phyloP scores from a whole-genome alignment of 1,284 basidiomycete genomes.

The Trametes pubescens region DNA sequence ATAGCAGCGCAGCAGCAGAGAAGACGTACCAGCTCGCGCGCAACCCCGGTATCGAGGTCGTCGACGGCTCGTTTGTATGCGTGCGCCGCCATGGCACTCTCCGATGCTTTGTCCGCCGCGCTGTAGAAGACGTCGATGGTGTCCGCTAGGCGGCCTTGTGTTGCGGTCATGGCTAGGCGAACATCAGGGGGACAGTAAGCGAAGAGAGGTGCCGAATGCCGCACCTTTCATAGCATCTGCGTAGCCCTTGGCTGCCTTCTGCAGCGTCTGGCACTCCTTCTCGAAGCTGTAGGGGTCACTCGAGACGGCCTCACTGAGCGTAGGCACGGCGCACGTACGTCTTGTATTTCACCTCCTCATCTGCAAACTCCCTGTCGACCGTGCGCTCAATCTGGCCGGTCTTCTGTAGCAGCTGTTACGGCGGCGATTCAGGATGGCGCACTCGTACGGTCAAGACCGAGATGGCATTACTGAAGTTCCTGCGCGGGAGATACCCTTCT shows the following conservation, averaged over 20 bases:
- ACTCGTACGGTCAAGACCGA: neutral
- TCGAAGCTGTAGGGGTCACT: constrained; percentile 71
- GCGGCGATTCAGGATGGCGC: constrained; percentile 1
- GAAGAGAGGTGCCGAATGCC: constrained; percentile 29
- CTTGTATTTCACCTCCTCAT: constrained; percentile 92
- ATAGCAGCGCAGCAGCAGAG: neutral
- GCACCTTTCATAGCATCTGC: constrained; percentile 92
- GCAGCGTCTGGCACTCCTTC: constrained; percentile 91
- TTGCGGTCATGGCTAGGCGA: constrained; percentile 83
- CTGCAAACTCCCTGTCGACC: constrained; percentile 91
- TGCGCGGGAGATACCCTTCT: constrained; percentile 34
- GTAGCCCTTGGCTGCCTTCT: constrained; percentile 96
- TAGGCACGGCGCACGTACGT: constrained; percentile 63
- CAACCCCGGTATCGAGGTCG: constrained; percentile 89
- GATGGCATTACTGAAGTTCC: constrained; percentile 29
- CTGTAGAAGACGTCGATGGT: constrained; percentile 95
- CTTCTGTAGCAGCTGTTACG: constrained; percentile 85
- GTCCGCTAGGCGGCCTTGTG: constrained; percentile 94
- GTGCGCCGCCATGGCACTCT: constrained; percentile 96
- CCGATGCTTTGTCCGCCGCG: constrained; percentile 83
- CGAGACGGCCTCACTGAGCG: neutral
- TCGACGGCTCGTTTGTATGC: constrained; percentile 96
- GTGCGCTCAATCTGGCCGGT: constrained; percentile 98
- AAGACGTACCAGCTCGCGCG: constrained; percentile 80
- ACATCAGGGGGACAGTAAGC: constrained; percentile 3